Percentiles rank a stretch among this genome's conserved stretches.
Conservation (phyloP, 352 stramenopile genomes). For the Phytopythium helicoides region DNA sequence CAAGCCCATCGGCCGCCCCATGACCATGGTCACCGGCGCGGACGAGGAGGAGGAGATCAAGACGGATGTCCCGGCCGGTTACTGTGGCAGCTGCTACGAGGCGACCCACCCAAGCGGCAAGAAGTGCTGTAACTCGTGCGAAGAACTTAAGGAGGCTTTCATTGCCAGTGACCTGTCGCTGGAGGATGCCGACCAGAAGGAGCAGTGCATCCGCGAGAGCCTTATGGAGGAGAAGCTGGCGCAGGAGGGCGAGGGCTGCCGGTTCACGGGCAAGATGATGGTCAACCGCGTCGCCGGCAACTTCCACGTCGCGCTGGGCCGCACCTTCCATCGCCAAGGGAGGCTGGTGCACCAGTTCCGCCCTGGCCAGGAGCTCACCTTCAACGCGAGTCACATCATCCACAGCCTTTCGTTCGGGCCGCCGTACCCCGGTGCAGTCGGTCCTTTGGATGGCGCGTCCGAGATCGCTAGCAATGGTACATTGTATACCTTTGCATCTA, state of each 20-base stretch:
- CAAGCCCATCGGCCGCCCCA: slow-evolving; percentile 53
- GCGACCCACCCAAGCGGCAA: slow-evolving; percentile 67
- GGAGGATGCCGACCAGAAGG: slow-evolving; percentile 72
- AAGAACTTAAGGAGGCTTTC: slow-evolving; percentile 83
- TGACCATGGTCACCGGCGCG: slow-evolving; percentile 34
- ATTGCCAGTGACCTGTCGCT: slow-evolving; percentile 69
- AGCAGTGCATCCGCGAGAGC: slow-evolving; percentile 75
- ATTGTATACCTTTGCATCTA: slow-evolving; percentile 9
- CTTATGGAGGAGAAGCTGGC: slow-evolving; percentile 61
- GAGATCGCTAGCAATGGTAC: slow-evolving; percentile 49
- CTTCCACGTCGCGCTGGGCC: slow-evolving; percentile 80
- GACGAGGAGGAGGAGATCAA: slow-evolving; percentile 24
- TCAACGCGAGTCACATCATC: slow-evolving; percentile 80
- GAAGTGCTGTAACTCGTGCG: slow-evolving; percentile 81
- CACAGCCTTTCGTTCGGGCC: slow-evolving; percentile 76
- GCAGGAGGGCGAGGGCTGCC: slow-evolving; percentile 77
- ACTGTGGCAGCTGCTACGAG: slow-evolving; percentile 96
- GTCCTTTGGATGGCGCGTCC: slow-evolving; percentile 52
- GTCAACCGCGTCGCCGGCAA: slow-evolving; percentile 86
- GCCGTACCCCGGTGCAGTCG: slow-evolving; percentile 31
- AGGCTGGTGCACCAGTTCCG: slow-evolving; percentile 81
- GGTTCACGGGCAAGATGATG: slow-evolving; percentile 78
- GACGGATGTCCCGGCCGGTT: slow-evolving; percentile 68
- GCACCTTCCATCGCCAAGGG: slow-evolving; percentile 78
- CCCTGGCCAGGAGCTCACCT: slow-evolving; percentile 70